These are phyloP conservation scores for Globisporangium uncinulatum DNA, from an alignment of 352 stramenopile species.

Conservation along the genomic window DNA sequence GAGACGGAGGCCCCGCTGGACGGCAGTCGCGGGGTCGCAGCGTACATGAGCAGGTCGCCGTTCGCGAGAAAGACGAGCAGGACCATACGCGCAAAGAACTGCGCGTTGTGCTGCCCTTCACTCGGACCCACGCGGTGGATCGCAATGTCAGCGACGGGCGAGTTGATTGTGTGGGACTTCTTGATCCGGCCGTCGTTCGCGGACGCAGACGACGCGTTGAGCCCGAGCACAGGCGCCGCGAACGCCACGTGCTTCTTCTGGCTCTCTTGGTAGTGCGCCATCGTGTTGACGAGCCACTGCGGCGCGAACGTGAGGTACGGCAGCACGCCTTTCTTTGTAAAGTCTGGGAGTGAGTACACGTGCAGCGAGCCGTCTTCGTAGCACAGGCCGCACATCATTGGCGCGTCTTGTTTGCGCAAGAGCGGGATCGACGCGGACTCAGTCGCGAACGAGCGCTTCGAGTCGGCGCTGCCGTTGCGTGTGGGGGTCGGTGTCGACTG, in stretches of 20 bases:
- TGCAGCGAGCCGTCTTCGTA: conserved; percentile 79
- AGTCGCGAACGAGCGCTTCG: conserved; percentile 19
- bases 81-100: conserved; percentile 76
- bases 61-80: conserved; percentile 82
- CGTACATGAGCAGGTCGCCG: conserved; percentile 78
- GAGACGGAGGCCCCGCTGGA: conserved; percentile 15
- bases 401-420: conserved; percentile 39
- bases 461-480: conserved; percentile 13
- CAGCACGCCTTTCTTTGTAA: conserved; percentile 74
- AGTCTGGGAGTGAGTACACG: conserved; percentile 79
- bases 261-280: conserved; percentile 52
- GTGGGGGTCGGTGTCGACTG: conserved; percentile 7
- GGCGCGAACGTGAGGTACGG: conserved; percentile 81
- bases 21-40: conserved; percentile 43
- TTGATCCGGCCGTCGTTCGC: conserved; percentile 77
- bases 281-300: conserved; percentile 70
- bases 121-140: conserved; percentile 77
- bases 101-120: conserved; percentile 63
- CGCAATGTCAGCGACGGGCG: conserved; percentile 73
- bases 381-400: conserved; percentile 80
- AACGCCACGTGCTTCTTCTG: conserved; percentile 55
- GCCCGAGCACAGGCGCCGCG: conserved; percentile 50
- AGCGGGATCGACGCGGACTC: conserved; percentile 39
- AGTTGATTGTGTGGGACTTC: conserved; percentile 78
- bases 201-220: conserved; percentile 61